A percentile compares a stretch with the other conserved stretches of the same genome.
phyloP scores from a whole-genome alignment of 2,329 filamentous ascomycete genomes.

The Rhytidhysteron rufulum region DNA sequence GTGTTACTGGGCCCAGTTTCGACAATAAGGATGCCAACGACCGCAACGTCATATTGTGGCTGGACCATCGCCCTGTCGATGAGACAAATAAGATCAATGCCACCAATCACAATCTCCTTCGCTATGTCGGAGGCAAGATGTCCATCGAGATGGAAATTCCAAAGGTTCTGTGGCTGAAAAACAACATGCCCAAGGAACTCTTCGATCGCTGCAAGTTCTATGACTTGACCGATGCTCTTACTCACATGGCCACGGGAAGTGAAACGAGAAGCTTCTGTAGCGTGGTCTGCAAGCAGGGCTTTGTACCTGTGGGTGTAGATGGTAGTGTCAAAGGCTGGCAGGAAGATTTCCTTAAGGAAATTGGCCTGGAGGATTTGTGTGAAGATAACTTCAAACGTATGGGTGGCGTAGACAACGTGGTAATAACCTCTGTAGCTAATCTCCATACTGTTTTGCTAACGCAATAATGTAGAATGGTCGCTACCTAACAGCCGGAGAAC shows the following conservation, averaged over 20 bases:
- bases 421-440: slow-evolving; percentile 61
- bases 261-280: slow-evolving; percentile 94
- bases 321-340: slow-evolving; percentile 98
- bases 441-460: slow-evolving; percentile 10
- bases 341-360: slow-evolving; percentile 82
- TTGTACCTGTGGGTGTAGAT: slow-evolving; percentile 92
- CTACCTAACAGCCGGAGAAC: slow-evolving; percentile 87
- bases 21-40: slow-evolving; percentile 72
- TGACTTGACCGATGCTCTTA: slow-evolving; percentile 87
- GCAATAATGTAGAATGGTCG: slow-evolving; percentile 73
- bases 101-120: slow-evolving; percentile 85
- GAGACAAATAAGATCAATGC: slow-evolving; percentile 93
- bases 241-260: slow-evolving; percentile 87
- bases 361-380: slow-evolving; percentile 80
- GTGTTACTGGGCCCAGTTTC: slow-evolving; percentile 87
- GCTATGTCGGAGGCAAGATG: slow-evolving; percentile 97
- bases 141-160: slow-evolving; percentile 99
- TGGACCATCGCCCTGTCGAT: slow-evolving; percentile 86
- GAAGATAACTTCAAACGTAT: slow-evolving; percentile 89
- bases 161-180: slow-evolving; percentile 97
- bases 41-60: slow-evolving; percentile 94
- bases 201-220: slow-evolving; percentile 97
- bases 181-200: slow-evolving; percentile 88
- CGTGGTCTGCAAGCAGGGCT: slow-evolving; percentile 96
- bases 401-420: slow-evolving; percentile 91